Base-by-base conservation (phyloP, 371 early-diverging fungal genomes). In the Haplosporangium sp. region DNA sequence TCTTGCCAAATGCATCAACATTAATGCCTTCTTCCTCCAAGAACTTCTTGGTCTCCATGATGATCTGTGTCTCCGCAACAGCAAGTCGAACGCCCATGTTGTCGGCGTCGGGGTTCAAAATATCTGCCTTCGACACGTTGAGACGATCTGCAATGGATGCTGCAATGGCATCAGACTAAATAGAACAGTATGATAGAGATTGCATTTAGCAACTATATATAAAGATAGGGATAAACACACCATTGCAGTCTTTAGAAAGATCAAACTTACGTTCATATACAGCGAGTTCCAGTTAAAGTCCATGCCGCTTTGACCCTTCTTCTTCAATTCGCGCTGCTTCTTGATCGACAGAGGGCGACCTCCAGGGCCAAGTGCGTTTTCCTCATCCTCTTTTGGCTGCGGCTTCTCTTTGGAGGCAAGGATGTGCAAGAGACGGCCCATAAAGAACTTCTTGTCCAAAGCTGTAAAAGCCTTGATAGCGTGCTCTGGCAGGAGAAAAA, bases 241-340 rank as follows among this genome's bases (percentile, higher is more conserved):
- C 23, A 55, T 36, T 41, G 42, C 5, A 55, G 41, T 3, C 21
- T 13, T 20, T 36, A 65, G 8, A 42, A 38, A 40, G 40, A 47
- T n/a, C 0, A 43, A 46, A 81, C 86, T 71, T 86, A 92, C 93
- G 70, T 94, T 96, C 96, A 98, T 96, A 73, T 95, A 98, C 63
- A 98, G 82, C 29, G 91, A 90, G 83, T 96, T 98, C 99, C 98
- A 98, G 82, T 93, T 96, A 64, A 93, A 95, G 62, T 94, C 95
- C 72, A 89, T 93, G 46, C 86, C 87, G 12, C 94, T 92, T 55
- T 87, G 81, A 20, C 87, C 89, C 83, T 93, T 95, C 67, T 86
- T 86, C 82, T 95, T 90, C 66, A 84, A 76, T 51, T 95, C 96
- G 62, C 90, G 88, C 75, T 96, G 88, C 64, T 90, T 86, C 83